Evolutionary conservation across 805 yeast species (phyloP), one percentile per base, ranked within the genome.

Genomic region (Blastobotrys peoriensis): DNA sequence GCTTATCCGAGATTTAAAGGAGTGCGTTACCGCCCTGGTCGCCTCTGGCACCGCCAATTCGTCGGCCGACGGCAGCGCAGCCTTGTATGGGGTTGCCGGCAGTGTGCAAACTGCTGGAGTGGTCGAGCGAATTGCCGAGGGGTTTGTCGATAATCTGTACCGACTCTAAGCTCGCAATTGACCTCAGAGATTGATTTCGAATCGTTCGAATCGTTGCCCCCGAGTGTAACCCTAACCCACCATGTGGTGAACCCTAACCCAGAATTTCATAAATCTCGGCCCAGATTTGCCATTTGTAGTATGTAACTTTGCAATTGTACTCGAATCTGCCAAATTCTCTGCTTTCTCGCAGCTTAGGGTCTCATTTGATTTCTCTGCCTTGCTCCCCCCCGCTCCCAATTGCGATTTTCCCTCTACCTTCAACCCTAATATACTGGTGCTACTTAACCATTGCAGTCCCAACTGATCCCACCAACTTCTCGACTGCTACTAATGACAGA

Each of bases 61-160:
- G 2, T 40, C 53, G 27, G 50, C 59, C 9, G 70, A 70, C 6
- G 75, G 78, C 17, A 86, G 96, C 1, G 93, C 95, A 13, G 95
- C 93, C 2, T 60, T 91, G 37, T 91, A 91, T 58, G 98, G 98
- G 53, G 94, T 91, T 38, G 98, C 98, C 2, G 97, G 96, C 5
- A 85, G 93, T 57, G 78, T 93, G 18, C 69, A 76, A 46, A 87
- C 96, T 0, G 75, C 80, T 0, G 93, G 95, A 2, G 79, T 93
- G 10, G 96, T 88, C 8, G 95, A 84, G 47, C 72, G 74, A 45
- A 64, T 91, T 8, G 83, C 91, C 34, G 83, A 75, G 10, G 89
- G 84, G 0, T 91, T 91, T 60, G 65, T 93, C 21, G 96, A 93
- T 60, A 71, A 86, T 5, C 60, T 93, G 36, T 91, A 87, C 63